These are phyloP conservation scores for Aspergillus fischeri DNA, from an alignment of 2,329 filamentous ascomycete genomes.

Conservation along the genomic window DNA sequence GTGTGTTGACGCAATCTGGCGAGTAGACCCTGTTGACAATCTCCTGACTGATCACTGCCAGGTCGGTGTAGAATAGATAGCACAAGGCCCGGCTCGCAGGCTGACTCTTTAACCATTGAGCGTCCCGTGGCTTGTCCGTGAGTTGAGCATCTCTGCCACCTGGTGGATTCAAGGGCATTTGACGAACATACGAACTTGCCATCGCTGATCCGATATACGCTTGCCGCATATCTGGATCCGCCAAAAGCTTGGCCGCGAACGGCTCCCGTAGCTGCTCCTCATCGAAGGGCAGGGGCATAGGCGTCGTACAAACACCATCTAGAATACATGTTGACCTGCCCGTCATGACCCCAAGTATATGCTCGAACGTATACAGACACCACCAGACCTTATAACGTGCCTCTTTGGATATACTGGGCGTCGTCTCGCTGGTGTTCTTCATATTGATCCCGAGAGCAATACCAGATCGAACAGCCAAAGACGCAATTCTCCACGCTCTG, in stretches of 20 bases:
- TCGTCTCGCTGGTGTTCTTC: conserved; percentile 37
- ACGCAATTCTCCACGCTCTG: conserved; percentile 42
- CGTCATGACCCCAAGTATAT: conserved; percentile 44
- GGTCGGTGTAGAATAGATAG: conserved; percentile 38
- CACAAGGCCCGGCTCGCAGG: conserved; percentile 33
- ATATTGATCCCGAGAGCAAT: conserved; percentile 44
- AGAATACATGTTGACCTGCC: conserved; percentile 41
- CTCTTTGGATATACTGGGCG: conserved; percentile 40
- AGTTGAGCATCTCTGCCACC: conserved; percentile 23
- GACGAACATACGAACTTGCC: conserved; percentile 28
- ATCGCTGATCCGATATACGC: conserved; percentile 27
- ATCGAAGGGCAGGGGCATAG: conserved; percentile 39
- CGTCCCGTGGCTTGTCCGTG: conserved; percentile 22
- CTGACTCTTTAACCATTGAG: conserved; percentile 34
- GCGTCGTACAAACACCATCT: conserved; percentile 41
- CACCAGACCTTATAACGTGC: conserved; percentile 46
- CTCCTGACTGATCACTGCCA: conserved; percentile 37
- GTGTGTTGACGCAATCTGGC: conserved; percentile 33
- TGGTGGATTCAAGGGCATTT: conserved; percentile 28
- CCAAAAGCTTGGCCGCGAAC: conserved; percentile 30
- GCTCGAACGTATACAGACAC: conserved; percentile 43
- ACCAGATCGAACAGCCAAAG: conserved; percentile 41
- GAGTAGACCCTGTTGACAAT: conserved; percentile 42
- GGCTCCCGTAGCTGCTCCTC: conserved; percentile 37
- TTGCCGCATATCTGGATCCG: conserved; percentile 27